Percentiles rank a stretch among this genome's conserved stretches.
These are phyloP conservation scores for Neodidymelliopsis sp. DNA, from an alignment of 2,329 filamentous ascomycete genomes.

Conservation along the genomic window DNA sequence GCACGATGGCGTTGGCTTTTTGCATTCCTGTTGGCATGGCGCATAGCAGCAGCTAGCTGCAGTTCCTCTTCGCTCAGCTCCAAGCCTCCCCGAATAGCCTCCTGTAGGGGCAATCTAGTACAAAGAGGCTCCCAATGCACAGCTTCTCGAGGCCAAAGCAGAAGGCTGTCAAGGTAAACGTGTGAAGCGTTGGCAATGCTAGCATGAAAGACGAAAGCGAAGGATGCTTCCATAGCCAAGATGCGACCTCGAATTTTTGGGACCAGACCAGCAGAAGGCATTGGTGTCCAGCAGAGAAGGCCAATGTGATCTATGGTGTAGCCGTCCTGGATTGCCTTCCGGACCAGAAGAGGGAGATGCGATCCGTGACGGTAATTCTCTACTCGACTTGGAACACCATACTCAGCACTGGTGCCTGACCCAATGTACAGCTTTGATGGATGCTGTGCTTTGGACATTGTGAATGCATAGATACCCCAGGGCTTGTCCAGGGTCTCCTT, in stretches of 20 bases:
- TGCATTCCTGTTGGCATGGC: not conserved
- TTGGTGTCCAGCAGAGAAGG: too few relatives aligned
- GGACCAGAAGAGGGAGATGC: not conserved
- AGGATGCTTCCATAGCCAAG: not conserved
- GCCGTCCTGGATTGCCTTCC: not conserved
- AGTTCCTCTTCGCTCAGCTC: not conserved
- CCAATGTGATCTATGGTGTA: too few relatives aligned
- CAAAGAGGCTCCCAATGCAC: not conserved
- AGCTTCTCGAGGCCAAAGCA: not conserved
- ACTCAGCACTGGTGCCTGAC: not conserved
- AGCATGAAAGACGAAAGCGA: not conserved
- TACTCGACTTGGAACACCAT: not conserved
- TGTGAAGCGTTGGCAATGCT: not conserved
- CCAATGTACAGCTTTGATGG: not conserved
- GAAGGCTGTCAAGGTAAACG: not conserved
- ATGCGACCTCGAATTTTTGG: not conserved
- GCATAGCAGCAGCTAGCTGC: not conserved
- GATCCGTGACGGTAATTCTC: not conserved
- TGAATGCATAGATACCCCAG: not conserved
- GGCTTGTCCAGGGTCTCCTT: not conserved
- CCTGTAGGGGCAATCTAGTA: not conserved
- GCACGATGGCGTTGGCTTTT: not conserved
- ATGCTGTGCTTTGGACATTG: not conserved
- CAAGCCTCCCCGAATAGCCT: not conserved
- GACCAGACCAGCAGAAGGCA: too few relatives aligned